Percentiles rank a stretch among this genome's conserved stretches.
Conservation (phyloP, 192 early-diverging fungal species). For the Coemansia nantahalensis region DNA sequence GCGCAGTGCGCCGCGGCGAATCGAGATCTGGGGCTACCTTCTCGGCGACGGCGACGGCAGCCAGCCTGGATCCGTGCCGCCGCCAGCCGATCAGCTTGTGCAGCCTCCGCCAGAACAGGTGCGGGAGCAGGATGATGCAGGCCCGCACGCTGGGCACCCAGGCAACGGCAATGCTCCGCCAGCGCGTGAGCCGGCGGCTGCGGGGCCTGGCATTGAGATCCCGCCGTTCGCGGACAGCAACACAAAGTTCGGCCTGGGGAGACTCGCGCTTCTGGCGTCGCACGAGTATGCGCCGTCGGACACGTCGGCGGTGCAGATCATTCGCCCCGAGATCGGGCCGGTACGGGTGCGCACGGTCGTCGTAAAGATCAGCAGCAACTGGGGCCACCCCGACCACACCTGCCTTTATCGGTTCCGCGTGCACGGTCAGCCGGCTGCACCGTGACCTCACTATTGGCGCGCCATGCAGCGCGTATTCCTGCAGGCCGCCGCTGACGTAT, state of each 20-base stretch:
- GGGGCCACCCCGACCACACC: constrained; percentile 69
- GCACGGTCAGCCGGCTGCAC: constrained; percentile 52
- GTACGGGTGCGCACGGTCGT: constrained; percentile 55
- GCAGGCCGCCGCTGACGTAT: too few species aligned
- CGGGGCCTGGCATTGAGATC: constrained; percentile 10
- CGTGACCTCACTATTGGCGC: constrained; percentile 6
- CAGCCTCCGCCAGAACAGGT: neutral
- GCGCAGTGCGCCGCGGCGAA: constrained; percentile 59
- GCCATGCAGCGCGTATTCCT: too few species aligned
- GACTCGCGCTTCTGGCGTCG: constrained; percentile 22
- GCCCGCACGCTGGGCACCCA: too few species aligned
- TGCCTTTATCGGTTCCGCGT: constrained; percentile 75
- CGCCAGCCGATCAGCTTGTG: neutral
- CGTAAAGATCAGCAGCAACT: constrained; percentile 64
- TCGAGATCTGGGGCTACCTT: constrained; percentile 66
- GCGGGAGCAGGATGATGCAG: too few species aligned
- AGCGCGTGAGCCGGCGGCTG: neutral
- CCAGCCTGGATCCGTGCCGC: neutral
- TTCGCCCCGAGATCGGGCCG: constrained; percentile 31
- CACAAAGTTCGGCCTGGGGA: constrained; percentile 17
- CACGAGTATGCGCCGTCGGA: constrained; percentile 54
- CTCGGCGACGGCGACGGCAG: constrained; percentile 5
- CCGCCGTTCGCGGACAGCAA: constrained; percentile 30
- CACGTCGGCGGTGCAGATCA: constrained; percentile 46
- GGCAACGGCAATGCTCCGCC: too few species aligned